Evolutionary conservation across 1,284 basidiomycete genomes (phyloP).

Genomic region (Cryptococcus sp.): DNA sequence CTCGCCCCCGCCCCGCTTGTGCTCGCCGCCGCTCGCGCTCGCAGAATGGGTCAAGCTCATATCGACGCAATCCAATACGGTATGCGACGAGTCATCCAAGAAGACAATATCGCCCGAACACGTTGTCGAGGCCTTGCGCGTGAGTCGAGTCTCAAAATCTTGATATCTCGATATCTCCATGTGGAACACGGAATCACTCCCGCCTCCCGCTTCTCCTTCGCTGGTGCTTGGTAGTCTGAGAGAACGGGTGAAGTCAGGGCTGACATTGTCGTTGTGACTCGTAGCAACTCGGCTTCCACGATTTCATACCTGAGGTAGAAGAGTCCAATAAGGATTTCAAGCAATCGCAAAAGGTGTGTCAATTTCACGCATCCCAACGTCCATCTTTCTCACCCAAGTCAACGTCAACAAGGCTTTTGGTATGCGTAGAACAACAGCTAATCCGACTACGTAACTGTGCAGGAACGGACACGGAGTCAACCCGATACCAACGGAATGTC

Average conservation of each 20-base stretch:
- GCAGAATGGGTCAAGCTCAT: constrained; percentile 97
- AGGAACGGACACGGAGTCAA: constrained; percentile 70
- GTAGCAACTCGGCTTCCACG: constrained; percentile 71
- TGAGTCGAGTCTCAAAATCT: constrained; percentile 51
- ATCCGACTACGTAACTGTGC: background rate
- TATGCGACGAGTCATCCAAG: constrained; percentile 97
- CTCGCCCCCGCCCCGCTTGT: background rate
- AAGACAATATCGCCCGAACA: constrained; percentile 99
- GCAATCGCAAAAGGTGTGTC: constrained; percentile 41
- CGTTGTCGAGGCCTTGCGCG: constrained; percentile 88
- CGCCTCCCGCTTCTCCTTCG: no score
- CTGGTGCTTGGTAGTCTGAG: no score
- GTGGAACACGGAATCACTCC: no score
- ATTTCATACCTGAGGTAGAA: constrained; percentile 91
- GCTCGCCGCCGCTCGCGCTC: background rate
- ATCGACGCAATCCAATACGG: constrained; percentile 96
- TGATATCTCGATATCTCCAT: background rate
- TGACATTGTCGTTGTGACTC: no score
- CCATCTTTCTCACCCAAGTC: no score
- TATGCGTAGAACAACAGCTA: background rate
- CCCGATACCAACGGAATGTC: constrained; percentile 87
- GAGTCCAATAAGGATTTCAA: constrained; percentile 76
- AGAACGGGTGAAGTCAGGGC: no score
- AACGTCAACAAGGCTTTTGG: background rate
- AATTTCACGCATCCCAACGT: background rate